A percentile compares a stretch with the other conserved stretches of the same genome.
These are phyloP conservation scores for Aspergillus pseudotamarii DNA, from an alignment of 2,329 filamentous ascomycete species.

Conservation along the genomic window DNA sequence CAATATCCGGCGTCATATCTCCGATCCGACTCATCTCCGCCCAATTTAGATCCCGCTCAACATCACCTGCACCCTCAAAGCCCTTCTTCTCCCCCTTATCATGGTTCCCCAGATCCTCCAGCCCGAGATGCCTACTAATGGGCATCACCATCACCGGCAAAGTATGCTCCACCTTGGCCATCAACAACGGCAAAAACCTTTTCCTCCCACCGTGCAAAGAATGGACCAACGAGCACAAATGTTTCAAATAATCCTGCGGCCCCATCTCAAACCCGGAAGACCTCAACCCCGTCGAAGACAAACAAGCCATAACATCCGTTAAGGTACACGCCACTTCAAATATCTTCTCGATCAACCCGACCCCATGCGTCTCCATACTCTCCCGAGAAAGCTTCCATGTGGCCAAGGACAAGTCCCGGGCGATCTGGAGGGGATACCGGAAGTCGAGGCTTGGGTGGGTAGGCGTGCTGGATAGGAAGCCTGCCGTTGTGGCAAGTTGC, in stretches of 20 bases:
- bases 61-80: not conserved
- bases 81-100: not conserved
- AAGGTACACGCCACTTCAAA: constrained; percentile 75
- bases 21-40: constrained; percentile 27
- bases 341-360: constrained; percentile 78
- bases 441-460: constrained; percentile 63
- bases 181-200: constrained; percentile 74
- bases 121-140: constrained; percentile 24
- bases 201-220: constrained; percentile 74
- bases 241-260: constrained; percentile 73
- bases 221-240: constrained; percentile 68
- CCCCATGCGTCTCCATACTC: constrained; percentile 73
- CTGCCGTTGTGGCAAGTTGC: constrained; percentile 69
- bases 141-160: constrained; percentile 51
- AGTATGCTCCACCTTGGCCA: constrained; percentile 74
- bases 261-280: constrained; percentile 65
- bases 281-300: constrained; percentile 61
- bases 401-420: constrained; percentile 65
- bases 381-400: constrained; percentile 71
- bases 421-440: constrained; percentile 64
- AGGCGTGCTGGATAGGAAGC: constrained; percentile 64
- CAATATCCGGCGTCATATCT: constrained; percentile 23
- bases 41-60: constrained; percentile 20
- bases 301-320: constrained; percentile 70
- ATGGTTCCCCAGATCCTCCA: constrained; percentile 2